Percentiles rank a stretch among this genome's conserved stretches.
phyloP scores from a whole-genome alignment of 805 yeast species.

The Henningerozyma blattae region DNA sequence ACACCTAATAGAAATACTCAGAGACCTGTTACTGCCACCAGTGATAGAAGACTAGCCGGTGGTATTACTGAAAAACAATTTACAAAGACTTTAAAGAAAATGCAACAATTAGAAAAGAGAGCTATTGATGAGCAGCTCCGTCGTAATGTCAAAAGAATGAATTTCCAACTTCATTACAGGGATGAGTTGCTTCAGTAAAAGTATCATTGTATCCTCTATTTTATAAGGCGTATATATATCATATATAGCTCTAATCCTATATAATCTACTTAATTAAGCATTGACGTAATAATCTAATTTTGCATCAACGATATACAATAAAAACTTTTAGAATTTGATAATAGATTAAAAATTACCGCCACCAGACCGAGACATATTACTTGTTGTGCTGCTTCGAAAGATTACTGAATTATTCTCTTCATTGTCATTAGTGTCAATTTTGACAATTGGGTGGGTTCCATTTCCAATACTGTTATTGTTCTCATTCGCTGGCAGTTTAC shows the following conservation, averaged over 20 bases:
- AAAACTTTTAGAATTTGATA: too few species aligned
- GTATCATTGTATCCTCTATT: background rate
- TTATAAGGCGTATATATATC: too few species aligned
- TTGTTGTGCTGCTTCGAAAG: slow-evolving; percentile 6
- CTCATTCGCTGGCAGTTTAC: background rate
- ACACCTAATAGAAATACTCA: slow-evolving; percentile 57
- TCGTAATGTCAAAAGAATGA: slow-evolving; percentile 56
- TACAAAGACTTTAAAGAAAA: slow-evolving; percentile 37
- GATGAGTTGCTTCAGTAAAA: slow-evolving; percentile 45
- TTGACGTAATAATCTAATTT: too few species aligned
- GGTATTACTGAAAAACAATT: slow-evolving; percentile 50
- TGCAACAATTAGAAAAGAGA: slow-evolving; percentile 32
- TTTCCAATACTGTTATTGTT: background rate
- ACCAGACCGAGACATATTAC: background rate
- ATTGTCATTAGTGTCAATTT: too few species aligned
- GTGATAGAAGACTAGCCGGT: slow-evolving; percentile 51
- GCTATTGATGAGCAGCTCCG: slow-evolving; percentile 29
- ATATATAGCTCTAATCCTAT: too few species aligned
- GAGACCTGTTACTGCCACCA: slow-evolving; percentile 65
- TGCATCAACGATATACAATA: too few species aligned
- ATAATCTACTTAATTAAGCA: too few species aligned
- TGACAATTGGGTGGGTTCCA: background rate
- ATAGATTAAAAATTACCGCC: too few species aligned
- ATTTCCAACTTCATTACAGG: slow-evolving; percentile 76
- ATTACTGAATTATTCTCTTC: slow-evolving; percentile 4